A percentile compares a stretch with the other conserved stretches of the same genome.
Conservation (phyloP, 2,329 filamentous ascomycete species). For the Orbilia oligospora region DNA sequence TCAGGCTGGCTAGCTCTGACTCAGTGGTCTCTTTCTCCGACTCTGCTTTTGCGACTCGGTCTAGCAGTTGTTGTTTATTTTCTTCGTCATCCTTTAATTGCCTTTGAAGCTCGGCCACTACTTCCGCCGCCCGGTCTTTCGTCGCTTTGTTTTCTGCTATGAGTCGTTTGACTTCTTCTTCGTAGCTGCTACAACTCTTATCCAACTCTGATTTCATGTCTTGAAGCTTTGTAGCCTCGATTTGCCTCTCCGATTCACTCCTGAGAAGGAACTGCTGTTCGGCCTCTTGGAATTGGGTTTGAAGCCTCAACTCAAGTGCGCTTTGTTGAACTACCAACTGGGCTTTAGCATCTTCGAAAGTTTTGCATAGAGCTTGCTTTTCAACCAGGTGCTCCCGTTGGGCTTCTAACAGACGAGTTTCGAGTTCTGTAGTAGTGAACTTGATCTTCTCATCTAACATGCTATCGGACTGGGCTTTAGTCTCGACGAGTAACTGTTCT, state of each 20-base stretch:
- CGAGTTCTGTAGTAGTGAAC: slow-evolving; percentile 26
- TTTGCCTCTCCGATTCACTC: slow-evolving; percentile 30
- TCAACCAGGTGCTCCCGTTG: slow-evolving; percentile 20
- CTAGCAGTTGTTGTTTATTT: slow-evolving; percentile 52
- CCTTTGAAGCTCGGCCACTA: slow-evolving; percentile 52
- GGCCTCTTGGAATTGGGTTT: slow-evolving; percentile 41
- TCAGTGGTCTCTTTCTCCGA: slow-evolving; percentile 42
- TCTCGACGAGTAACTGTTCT: slow-evolving; percentile 32
- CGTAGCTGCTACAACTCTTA: slow-evolving; percentile 17
- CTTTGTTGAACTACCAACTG: slow-evolving; percentile 33
- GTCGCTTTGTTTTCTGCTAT: slow-evolving; percentile 33
- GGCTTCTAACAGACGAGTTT: not conserved
- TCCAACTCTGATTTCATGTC: slow-evolving; percentile 35
- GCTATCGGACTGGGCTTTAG: slow-evolving; percentile 14
- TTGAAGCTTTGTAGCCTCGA: slow-evolving; percentile 39
- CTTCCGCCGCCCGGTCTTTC: slow-evolving; percentile 44
- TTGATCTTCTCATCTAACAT: slow-evolving; percentile 30
- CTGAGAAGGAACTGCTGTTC: slow-evolving; percentile 39
- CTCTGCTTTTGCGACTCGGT: slow-evolving; percentile 53
- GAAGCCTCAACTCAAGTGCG: slow-evolving; percentile 36
- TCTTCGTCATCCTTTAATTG: slow-evolving; percentile 54
- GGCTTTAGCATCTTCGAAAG: slow-evolving; percentile 37
- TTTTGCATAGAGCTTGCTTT: slow-evolving; percentile 34
- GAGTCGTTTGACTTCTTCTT: slow-evolving; percentile 36
- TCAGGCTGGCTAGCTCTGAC: slow-evolving; percentile 14